phyloP scores from a whole-genome alignment of 495 filamentous ascomycete species.

The Hypoxylon rickii region DNA sequence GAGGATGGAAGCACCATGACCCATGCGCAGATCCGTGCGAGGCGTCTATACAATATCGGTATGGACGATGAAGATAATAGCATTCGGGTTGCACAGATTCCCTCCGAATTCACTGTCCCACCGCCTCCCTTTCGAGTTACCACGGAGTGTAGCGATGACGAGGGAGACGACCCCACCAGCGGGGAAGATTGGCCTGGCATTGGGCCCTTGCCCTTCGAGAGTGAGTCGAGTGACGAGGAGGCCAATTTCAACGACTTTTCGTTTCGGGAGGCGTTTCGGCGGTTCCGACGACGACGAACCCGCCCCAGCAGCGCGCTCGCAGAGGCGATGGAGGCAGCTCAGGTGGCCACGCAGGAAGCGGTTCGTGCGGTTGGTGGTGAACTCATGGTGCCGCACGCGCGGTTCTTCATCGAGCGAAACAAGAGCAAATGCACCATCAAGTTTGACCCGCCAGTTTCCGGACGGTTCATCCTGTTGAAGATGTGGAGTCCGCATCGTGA shows the following conservation, averaged over 20 bases:
- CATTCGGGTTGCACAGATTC: conserved; percentile 53
- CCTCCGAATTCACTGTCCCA: conserved; percentile 52
- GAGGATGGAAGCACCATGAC: conserved; percentile 50
- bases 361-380: conserved; percentile 58
- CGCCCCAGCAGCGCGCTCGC: conserved; percentile 49
- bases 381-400: conserved; percentile 70
- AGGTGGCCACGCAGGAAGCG: conserved; percentile 58
- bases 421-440: conserved; percentile 84
- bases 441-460: conserved; percentile 88
- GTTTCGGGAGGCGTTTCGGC: conserved; percentile 19
- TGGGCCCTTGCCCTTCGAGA: conserved; percentile 57
- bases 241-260: conserved; percentile 35
- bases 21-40: conserved; percentile 43
- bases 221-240: conserved; percentile 51
- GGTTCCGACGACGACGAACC: conserved; percentile 31
- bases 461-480: conserved; percentile 80
- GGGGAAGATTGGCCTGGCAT: conserved; percentile 41
- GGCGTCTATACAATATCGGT: conserved; percentile 49
- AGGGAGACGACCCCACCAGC: conserved; percentile 44
- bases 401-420: conserved; percentile 76
- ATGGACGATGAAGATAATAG: conserved; percentile 60
- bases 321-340: conserved; percentile 56
- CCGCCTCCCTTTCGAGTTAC: conserved; percentile 52
- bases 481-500: conserved; percentile 75
- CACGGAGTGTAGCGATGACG: conserved; percentile 59